These are phyloP conservation scores for Pythium dissimile DNA, from an alignment of 352 stramenopile genomes.

Conservation along the genomic window DNA sequence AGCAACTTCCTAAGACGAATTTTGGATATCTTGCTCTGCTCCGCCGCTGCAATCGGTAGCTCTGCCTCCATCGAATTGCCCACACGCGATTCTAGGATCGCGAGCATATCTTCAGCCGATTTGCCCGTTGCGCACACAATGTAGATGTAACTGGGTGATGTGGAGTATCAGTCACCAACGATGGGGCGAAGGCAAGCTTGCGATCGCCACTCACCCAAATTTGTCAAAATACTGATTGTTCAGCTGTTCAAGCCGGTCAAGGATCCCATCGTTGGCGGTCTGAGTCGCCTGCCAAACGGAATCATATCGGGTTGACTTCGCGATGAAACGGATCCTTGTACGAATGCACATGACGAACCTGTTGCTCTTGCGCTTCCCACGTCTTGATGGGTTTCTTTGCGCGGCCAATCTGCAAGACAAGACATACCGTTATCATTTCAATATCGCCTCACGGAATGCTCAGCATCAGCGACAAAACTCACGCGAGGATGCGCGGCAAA, in stretches of 20 bases:
- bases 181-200: too few relatives aligned
- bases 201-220: conserved; percentile 37
- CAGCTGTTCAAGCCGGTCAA: conserved; percentile 60
- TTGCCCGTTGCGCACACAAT: conserved; percentile 82
- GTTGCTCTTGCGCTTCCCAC: conserved; percentile 76
- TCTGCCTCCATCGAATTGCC: conserved; percentile 41
- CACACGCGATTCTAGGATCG: conserved; percentile 58
- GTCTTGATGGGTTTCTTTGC: conserved; percentile 60
- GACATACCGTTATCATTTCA: too few relatives aligned
- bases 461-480: background rate
- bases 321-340: too few relatives aligned
- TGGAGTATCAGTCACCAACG: background rate
- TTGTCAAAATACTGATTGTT: conserved; percentile 68
- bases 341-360: too few relatives aligned
- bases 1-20: conserved; percentile 65
- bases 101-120: conserved; percentile 69
- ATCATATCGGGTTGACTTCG: too few relatives aligned
- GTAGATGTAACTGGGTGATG: conserved; percentile 59
- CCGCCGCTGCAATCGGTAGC: conserved; percentile 49
- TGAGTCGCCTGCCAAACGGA: conserved; percentile 58
- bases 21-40: conserved; percentile 81
- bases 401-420: conserved; percentile 46
- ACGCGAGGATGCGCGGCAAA: conserved; percentile 66
- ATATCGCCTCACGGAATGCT: too few relatives aligned
- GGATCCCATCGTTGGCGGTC: conserved; percentile 36